Percentiles rank a stretch among this genome's conserved stretches.
Conservation (phyloP, 140 eudicot species). For the Oenanthe javanica region DNA sequence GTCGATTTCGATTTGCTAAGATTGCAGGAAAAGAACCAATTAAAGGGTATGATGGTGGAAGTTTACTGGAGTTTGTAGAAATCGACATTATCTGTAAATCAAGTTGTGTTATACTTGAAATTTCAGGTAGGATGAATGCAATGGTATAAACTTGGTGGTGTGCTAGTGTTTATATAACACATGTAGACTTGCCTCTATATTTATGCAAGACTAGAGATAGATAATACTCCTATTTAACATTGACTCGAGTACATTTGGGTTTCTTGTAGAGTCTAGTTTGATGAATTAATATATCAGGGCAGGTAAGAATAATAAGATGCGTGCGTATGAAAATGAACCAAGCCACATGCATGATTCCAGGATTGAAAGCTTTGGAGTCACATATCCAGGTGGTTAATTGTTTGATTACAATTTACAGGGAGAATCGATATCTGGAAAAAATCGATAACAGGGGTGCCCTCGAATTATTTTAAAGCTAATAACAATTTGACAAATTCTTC, state of each 20-base stretch:
- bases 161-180: not conserved
- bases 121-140: not conserved
- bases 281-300: not conserved
- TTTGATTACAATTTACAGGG: no score
- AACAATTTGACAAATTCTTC: no score
- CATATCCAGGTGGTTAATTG: no score
- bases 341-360: not conserved
- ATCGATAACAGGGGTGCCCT: no score
- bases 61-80: not conserved
- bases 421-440: no score
- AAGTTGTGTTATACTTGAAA: not conserved
- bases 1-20: slow-evolving; percentile 30
- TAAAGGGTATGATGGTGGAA: slow-evolving; percentile 42
- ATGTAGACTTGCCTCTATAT: not conserved
- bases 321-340: not conserved
- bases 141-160: not conserved
- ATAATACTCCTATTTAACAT: no score
- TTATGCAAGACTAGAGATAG: not conserved
- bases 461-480: no score
- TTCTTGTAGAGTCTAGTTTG: not conserved
- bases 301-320: not conserved
- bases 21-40: slow-evolving; percentile 48
- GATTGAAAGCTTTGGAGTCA: no score
- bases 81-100: not conserved
- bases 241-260: not conserved